These are phyloP conservation scores for Fraxinus sp. DNA, from an alignment of 305 asterid genomes.

Conservation along the genomic window DNA sequence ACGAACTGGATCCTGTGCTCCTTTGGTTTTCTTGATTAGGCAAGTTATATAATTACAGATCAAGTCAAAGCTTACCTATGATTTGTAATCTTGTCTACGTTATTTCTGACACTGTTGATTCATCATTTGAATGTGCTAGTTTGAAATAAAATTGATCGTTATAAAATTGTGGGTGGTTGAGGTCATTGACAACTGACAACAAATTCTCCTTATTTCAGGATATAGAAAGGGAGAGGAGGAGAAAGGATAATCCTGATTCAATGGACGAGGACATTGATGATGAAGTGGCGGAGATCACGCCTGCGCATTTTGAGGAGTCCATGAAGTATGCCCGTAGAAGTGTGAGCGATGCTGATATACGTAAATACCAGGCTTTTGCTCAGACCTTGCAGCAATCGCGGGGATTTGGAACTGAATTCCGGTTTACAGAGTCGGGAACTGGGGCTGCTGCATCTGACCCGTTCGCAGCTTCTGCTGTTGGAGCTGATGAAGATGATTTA, in stretches of 20 bases:
- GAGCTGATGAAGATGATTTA: not conserved
- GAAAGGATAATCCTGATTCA: constrained; percentile 36
- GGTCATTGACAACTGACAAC: not conserved
- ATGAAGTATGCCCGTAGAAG: not conserved
- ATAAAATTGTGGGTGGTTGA: not conserved
- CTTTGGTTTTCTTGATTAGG: not conserved
- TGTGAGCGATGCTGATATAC: constrained; percentile 41
- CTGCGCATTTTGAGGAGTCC: constrained; percentile 48
- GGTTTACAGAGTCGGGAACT: constrained; percentile 38
- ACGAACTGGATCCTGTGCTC: not conserved
- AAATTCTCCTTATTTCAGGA: not conserved
- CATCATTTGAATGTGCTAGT: not conserved
- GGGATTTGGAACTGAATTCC: constrained; percentile 51
- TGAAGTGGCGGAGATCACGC: constrained; percentile 44
- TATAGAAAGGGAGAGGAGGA: constrained; percentile 21
- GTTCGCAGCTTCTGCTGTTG: not conserved
- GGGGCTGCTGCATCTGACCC: constrained; percentile 2
- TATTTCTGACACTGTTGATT: not conserved
- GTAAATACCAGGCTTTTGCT: constrained; percentile 56
- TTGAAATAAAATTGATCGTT: not conserved
- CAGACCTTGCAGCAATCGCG: constrained; percentile 58
- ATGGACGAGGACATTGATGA: constrained; percentile 49
- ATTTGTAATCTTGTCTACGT: not conserved
- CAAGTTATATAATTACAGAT: not conserved
- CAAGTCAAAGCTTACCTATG: not conserved